Conservation (phyloP, 2,329 filamentous ascomycete genomes). For the Bipolaris oryzae region DNA sequence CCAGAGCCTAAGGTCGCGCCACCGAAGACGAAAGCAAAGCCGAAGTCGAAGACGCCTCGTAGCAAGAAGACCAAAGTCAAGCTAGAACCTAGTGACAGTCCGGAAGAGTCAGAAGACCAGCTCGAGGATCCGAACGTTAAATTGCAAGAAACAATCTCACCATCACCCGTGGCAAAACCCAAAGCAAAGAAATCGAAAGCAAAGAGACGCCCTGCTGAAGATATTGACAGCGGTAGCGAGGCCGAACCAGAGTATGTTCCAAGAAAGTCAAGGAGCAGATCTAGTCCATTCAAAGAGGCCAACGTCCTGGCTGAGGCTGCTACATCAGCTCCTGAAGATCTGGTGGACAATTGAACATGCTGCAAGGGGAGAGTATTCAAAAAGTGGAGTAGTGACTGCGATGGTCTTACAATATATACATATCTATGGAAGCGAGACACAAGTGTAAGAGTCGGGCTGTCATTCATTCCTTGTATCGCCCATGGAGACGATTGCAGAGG, state of each 20-base stretch:
- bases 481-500: too few relatives aligned
- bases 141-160: neutral
- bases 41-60: slow-evolving; percentile 8
- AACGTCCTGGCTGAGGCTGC: neutral
- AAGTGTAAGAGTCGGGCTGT: neutral
- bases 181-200: slow-evolving; percentile 3
- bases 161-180: neutral
- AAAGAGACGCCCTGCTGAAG: slow-evolving; percentile 18
- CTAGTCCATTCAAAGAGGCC: neutral
- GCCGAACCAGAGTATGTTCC: slow-evolving; percentile 17
- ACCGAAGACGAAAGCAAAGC: slow-evolving; percentile 34
- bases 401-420: too few relatives aligned
- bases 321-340: neutral
- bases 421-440: too few relatives aligned
- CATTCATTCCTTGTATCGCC: too few relatives aligned
- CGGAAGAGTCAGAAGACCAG: neutral
- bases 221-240: slow-evolving; percentile 7
- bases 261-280: slow-evolving; percentile 22
- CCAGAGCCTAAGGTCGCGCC: slow-evolving; percentile 19
- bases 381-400: neutral
- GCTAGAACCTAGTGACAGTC: neutral
- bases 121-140: neutral
- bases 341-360: neutral
- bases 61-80: slow-evolving; percentile 25
- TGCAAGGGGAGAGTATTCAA: neutral